Evolutionary conservation across 768 basidiomycete species (phyloP).

Genomic region (Amanita rimosa): DNA sequence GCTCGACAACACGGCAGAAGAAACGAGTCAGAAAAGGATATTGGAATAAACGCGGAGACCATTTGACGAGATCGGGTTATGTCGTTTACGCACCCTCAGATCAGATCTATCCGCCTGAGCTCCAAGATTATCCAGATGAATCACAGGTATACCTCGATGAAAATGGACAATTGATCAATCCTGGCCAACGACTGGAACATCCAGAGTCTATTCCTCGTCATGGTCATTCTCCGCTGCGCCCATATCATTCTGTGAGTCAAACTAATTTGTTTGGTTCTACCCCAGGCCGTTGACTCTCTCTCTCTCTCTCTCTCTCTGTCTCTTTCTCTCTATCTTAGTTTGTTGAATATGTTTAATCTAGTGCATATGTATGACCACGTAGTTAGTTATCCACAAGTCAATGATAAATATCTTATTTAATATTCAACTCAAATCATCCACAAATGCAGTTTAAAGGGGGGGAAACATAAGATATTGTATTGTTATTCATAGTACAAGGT

Average conservation of each 20-base stretch:
- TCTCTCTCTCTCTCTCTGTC: too few species aligned
- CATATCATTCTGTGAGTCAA: constrained; percentile 41
- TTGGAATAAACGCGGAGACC: constrained; percentile 73
- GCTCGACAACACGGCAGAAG: constrained; percentile 16
- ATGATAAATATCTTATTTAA: neutral
- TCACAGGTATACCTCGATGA: constrained; percentile 48
- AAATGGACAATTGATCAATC: constrained; percentile 28
- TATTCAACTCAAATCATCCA: too few species aligned
- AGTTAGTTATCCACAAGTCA: neutral
- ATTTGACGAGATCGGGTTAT: constrained; percentile 41
- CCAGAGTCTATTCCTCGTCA: constrained; percentile 48
- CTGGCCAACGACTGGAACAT: constrained; percentile 40
- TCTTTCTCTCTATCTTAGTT: neutral
- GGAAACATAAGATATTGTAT: neutral
- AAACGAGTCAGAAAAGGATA: constrained; percentile 39
- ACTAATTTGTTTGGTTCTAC: neutral
- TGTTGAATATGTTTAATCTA: constrained; percentile 3
- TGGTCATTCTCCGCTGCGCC: constrained; percentile 40
- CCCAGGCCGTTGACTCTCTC: constrained; percentile 1
- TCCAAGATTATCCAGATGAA: constrained; percentile 46
- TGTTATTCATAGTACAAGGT: neutral
- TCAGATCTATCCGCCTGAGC: constrained; percentile 46
- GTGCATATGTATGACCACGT: constrained; percentile 1
- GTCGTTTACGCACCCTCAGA: constrained; percentile 57
- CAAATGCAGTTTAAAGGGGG: too few species aligned